These are phyloP conservation scores for Chlamydomonas asymmetrica DNA, from an alignment of 139 green algal genomes.

Conservation along the genomic window DNA sequence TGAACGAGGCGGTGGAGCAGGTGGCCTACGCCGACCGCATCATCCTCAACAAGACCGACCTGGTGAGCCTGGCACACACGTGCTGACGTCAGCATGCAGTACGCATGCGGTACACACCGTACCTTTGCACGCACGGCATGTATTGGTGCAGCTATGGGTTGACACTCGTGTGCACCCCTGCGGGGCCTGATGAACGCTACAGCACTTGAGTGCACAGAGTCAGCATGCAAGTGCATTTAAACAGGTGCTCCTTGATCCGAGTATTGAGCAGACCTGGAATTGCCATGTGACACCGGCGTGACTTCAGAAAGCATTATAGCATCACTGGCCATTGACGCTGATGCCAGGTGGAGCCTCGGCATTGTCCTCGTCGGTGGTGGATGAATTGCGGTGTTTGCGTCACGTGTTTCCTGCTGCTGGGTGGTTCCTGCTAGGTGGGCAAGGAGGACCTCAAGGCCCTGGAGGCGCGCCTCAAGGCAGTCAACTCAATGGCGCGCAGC, in stretches of 20 bases:
- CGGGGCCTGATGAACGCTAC: too few relatives aligned
- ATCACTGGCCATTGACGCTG: too few relatives aligned
- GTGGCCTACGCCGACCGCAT: conserved; percentile 95
- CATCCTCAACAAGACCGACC: conserved; percentile 94
- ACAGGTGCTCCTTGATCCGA: too few relatives aligned
- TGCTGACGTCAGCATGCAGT: too few relatives aligned
- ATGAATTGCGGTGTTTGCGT: neutral
- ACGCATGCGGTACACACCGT: neutral
- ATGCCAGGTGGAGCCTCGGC: too few relatives aligned
- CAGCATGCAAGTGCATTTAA: too few relatives aligned
- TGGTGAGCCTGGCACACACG: too few relatives aligned
- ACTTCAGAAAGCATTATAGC: too few relatives aligned
- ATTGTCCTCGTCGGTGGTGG: neutral
- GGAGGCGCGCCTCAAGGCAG: conserved; percentile 65
- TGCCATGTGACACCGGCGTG: too few relatives aligned
- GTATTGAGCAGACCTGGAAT: too few relatives aligned
- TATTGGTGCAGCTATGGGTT: neutral
- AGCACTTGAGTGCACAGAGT: too few relatives aligned
- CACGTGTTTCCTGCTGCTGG: neutral
- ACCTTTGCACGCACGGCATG: neutral
- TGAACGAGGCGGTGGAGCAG: conserved; percentile 94
- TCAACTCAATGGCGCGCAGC: conserved; percentile 87
- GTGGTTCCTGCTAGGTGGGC: conserved; percentile 10
- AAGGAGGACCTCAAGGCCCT: conserved; percentile 47
- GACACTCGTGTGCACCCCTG: too few relatives aligned